These are phyloP conservation scores for Bretschneidera sinensis DNA, from an alignment of 345 rosid genomes.

Conservation along the genomic window DNA sequence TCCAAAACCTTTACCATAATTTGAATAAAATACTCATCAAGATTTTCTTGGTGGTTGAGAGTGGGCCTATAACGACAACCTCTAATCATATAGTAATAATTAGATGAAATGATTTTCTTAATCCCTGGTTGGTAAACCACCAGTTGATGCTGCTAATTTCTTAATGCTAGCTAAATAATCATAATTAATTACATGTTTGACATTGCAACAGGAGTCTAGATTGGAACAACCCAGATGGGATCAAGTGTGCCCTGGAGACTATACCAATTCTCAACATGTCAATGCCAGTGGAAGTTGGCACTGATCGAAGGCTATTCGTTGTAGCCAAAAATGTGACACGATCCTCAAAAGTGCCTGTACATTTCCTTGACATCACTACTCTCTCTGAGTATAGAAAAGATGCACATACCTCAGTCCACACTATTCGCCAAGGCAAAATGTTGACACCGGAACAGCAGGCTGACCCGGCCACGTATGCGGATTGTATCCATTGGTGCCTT, in stretches of 20 bases:
- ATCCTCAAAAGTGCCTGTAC: constrained; percentile 49
- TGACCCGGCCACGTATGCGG: constrained; percentile 77
- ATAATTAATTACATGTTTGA: too few relatives aligned
- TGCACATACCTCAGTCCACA: constrained; percentile 81
- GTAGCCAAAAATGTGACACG: constrained; percentile 46
- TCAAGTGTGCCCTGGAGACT: constrained; percentile 79
- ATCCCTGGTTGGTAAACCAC: too few relatives aligned
- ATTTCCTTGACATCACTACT: constrained; percentile 62
- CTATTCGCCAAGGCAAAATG: constrained; percentile 79
- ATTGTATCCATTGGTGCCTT: constrained; percentile 97
- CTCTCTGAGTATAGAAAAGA: constrained; percentile 86
- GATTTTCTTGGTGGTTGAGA: too few relatives aligned
- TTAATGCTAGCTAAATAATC: too few relatives aligned
- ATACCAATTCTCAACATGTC: constrained; percentile 56
- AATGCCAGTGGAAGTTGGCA: constrained; percentile 56
- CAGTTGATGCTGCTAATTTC: too few relatives aligned
- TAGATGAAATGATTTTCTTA: too few relatives aligned
- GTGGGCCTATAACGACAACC: too few relatives aligned
- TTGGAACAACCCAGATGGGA: constrained; percentile 79
- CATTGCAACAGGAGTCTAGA: constrained; percentile 69
- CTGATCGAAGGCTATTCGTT: constrained; percentile 55
- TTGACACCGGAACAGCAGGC: constrained; percentile 70
- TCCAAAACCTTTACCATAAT: too few relatives aligned
- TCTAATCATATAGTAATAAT: too few relatives aligned
- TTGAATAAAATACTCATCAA: too few relatives aligned